A percentile compares a stretch with the other conserved stretches of the same genome.
These are phyloP conservation scores for Alternaria angustiovoidea DNA, from an alignment of 2,329 filamentous ascomycete species.

Conservation along the genomic window DNA sequence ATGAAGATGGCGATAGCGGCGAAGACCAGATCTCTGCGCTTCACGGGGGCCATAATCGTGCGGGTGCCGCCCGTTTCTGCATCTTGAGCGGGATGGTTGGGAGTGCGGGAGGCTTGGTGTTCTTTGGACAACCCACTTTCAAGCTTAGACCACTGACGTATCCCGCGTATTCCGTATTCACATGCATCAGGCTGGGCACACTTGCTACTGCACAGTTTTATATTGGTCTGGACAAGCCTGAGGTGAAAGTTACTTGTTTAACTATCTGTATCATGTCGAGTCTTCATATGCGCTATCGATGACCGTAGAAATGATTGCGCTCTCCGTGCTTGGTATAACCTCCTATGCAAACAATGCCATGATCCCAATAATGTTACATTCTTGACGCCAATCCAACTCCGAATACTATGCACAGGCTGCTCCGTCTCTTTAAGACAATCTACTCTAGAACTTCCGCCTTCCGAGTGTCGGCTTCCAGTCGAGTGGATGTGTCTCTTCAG, in stretches of 20 bases:
- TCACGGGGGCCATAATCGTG: conserved; percentile 75
- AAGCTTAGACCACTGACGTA: conserved; percentile 32
- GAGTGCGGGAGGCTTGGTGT: conserved; percentile 27
- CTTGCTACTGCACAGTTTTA: neutral
- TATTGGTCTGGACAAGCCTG: neutral
- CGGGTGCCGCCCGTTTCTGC: conserved; percentile 47
- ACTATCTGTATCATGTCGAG: neutral
- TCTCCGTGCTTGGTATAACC: conserved; percentile 5
- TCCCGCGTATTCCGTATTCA: conserved; percentile 18
- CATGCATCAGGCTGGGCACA: neutral
- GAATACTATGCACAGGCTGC: neutral
- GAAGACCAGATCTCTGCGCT: conserved; percentile 72
- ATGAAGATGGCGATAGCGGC: conserved; percentile 76
- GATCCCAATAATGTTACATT: conserved; percentile 11
- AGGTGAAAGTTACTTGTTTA: neutral
- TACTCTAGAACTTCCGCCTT: conserved; percentile 69
- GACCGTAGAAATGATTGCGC: neutral
- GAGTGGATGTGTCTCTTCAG: conserved; percentile 87
- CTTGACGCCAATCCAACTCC: conserved; percentile 18
- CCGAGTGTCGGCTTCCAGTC: conserved; percentile 88
- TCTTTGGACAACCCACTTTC: conserved; percentile 22
- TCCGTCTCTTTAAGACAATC: neutral
- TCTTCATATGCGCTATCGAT: neutral
- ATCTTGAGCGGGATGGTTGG: conserved; percentile 40
- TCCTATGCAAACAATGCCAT: neutral